Base-by-base conservation (phyloP, 495 filamentous ascomycete genomes). In the Tuber brumale region DNA sequence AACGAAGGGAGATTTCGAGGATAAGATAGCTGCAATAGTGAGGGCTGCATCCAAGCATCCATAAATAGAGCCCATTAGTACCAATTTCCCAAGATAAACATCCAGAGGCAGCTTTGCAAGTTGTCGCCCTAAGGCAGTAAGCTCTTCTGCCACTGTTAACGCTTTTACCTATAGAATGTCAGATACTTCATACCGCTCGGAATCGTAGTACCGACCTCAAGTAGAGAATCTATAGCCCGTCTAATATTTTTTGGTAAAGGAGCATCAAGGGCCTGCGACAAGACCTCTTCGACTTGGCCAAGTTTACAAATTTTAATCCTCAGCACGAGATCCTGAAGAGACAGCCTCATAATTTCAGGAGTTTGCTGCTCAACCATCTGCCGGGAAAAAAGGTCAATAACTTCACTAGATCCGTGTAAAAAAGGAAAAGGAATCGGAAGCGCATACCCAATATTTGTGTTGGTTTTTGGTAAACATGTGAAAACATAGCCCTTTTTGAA, bases 241-340 rank as follows among this genome's bases (percentile, higher is more conserved):
- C 91, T 92, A 70, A 98, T 95, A 77, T 97, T 99, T 84, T 93
- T 97, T 0, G 92, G 87, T 3, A 91, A 93, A 0, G 95, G 95
- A 0, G 95, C 92, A 82, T 99, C 95, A 31, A 98, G 85, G 12
- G 95, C 95, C 83, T 95, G 89, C n/a, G 91, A 88, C 8, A 99
- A 87, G 0, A 94, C 97, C 77, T 94, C 88, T 81, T 97, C 95
- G 72, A 98, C 94, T 70, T 91, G 90, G 4, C 95, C 95, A 71
- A 99, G 88, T 81, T 94, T 95, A 85, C 94, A 99, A 48, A 96
- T 95, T 85, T 99, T 99, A 77, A 97, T 93, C n/a, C 95, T 90
- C 77, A 99, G 91, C 14, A 94, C 93, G 4, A 97, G 88, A 79
- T 99, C 95, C 84, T 98, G 95, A 16, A 99, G 85, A 0, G 94